Evolutionary conservation across 257 asterid genomes (phyloP).

Genomic region (Gentiana straminea): DNA sequence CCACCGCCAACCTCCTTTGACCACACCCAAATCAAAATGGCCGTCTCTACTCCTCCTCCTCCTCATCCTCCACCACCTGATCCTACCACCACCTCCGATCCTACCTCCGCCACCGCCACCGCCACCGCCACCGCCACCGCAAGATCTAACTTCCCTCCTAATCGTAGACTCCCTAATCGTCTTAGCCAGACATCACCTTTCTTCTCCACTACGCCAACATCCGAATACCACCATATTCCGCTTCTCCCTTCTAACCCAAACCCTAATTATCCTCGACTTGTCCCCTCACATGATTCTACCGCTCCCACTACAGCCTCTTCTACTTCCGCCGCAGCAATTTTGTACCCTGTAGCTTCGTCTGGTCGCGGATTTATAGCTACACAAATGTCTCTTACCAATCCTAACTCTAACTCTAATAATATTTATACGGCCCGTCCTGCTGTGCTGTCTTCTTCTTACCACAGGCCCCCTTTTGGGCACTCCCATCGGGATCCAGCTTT

Average conservation of each 20-base stretch:
- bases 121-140: conserved; percentile 17
- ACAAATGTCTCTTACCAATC: conserved; percentile 1
- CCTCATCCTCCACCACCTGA: conserved; percentile 16
- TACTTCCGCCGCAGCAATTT: conserved; percentile 28
- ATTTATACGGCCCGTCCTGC: conserved; percentile 18
- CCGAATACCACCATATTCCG: not conserved
- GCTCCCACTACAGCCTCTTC: conserved; percentile 12
- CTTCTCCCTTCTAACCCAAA: conserved; percentile 8
- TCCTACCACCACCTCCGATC: conserved; percentile 5
- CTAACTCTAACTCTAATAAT: conserved; percentile 9
- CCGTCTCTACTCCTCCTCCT: conserved; percentile 54
- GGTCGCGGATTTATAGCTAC: conserved; percentile 45
- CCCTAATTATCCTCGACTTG: conserved; percentile 6
- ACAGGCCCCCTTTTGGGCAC: conserved; percentile 37
- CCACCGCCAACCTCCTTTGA: conserved; percentile 7
- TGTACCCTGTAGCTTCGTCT: conserved; percentile 54
- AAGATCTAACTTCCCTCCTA: conserved; percentile 15
- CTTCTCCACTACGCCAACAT: conserved; percentile 4
- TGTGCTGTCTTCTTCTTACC: conserved; percentile 11
- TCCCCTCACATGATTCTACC: conserved; percentile 2
- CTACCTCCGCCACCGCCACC: conserved; percentile 4
- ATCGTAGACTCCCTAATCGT: conserved; percentile 8
- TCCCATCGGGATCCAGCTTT: conserved; percentile 44
- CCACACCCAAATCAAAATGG: conserved; percentile 18
- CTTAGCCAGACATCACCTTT: conserved; percentile 6